Percentiles rank a stretch among this genome's conserved stretches.
Conservation (phyloP, 2,329 filamentous ascomycete genomes). For the Xylaria digitata region DNA sequence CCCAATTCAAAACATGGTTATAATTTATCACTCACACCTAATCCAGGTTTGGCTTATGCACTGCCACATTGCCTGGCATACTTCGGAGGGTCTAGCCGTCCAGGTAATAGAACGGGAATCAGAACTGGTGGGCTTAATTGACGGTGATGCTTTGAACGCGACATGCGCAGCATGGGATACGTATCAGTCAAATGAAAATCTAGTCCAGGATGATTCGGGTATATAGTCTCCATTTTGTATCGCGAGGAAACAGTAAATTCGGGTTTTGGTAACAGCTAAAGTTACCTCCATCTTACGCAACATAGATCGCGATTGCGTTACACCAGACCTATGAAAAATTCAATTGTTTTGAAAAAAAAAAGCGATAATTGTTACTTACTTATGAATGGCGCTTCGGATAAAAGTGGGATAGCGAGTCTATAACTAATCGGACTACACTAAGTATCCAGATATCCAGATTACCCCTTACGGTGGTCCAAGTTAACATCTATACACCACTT, state of each 20-base stretch:
- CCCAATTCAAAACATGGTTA: neutral
- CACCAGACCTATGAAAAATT: too few species aligned
- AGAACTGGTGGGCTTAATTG: constrained; percentile 26
- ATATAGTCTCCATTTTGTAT: constrained; percentile 12
- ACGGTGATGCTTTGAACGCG: constrained; percentile 18
- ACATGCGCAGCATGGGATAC: constrained; percentile 29
- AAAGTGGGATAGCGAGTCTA: too few species aligned
- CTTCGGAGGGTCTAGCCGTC: constrained; percentile 35
- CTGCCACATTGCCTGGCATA: constrained; percentile 43
- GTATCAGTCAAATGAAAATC: constrained; percentile 4
- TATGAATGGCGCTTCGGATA: too few species aligned
- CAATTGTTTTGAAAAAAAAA: too few species aligned
- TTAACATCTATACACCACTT: too few species aligned
- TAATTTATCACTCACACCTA: constrained; percentile 7
- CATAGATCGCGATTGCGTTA: too few species aligned
- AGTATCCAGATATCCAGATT: too few species aligned
- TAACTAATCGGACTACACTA: too few species aligned
- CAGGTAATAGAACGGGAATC: constrained; percentile 35
- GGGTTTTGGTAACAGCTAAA: too few species aligned
- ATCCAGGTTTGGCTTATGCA: constrained; percentile 38
- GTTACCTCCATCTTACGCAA: too few species aligned
- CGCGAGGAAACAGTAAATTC: neutral
- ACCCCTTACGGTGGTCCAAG: too few species aligned
- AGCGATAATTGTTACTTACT: too few species aligned
- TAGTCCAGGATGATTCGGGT: constrained; percentile 30